phyloP scores from a whole-genome alignment of 495 filamentous ascomycete species.

The Aspergillus asperescens region DNA sequence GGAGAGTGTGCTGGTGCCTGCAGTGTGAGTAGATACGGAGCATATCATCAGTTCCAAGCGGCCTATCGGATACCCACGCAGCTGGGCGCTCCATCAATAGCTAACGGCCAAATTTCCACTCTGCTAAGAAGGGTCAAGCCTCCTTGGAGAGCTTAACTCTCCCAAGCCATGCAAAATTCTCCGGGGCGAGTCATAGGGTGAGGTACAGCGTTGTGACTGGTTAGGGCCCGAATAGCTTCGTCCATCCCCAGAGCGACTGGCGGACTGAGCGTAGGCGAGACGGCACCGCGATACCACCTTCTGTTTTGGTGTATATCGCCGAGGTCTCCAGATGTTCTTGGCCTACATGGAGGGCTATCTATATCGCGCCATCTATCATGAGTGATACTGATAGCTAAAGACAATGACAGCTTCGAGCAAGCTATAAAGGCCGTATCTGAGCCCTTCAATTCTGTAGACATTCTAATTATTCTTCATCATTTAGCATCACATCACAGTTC shows the following conservation, averaged over 20 bases:
- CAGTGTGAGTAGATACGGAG: too few relatives aligned
- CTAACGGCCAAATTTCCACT: too few relatives aligned
- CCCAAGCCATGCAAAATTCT: neutral
- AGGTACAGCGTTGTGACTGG: neutral
- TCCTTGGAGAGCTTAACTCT: too few relatives aligned
- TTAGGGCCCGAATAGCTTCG: slow-evolving; percentile 5
- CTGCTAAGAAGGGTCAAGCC: too few relatives aligned
- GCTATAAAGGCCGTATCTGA: neutral
- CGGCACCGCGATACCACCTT: slow-evolving; percentile 5
- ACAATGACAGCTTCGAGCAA: too few relatives aligned
- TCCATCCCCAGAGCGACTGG: neutral
- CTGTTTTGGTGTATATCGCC: slow-evolving; percentile 5
- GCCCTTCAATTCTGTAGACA: neutral
- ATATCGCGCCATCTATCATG: too few relatives aligned
- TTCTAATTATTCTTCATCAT: slow-evolving; percentile 2
- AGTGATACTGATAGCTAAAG: too few relatives aligned
- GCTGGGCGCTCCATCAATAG: too few relatives aligned
- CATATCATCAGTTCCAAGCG: too few relatives aligned
- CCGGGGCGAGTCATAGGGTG: neutral
- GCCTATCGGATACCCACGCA: too few relatives aligned
- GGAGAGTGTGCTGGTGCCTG: too few relatives aligned
- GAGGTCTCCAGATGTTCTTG: neutral
- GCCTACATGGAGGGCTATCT: neutral
- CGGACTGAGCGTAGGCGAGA: slow-evolving; percentile 1
- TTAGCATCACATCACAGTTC: neutral